Evolutionary conservation across 176 grass and related monocot genomes (phyloP).

Genomic region (Zizania latifolia): DNA sequence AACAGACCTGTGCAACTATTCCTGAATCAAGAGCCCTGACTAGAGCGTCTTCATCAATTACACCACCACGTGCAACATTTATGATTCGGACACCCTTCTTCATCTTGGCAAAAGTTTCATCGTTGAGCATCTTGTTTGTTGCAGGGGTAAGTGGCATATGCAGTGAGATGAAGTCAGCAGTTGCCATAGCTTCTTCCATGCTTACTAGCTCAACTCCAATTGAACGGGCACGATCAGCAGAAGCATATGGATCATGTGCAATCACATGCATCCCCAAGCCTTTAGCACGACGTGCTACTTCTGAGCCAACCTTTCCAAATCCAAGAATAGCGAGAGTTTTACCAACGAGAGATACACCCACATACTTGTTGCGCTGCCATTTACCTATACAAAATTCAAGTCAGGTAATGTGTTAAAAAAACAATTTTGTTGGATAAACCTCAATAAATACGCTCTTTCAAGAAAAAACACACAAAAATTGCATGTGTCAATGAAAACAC

Average conservation of each 20-base stretch:
- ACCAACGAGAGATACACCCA: constrained; percentile 76
- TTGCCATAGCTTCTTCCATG: constrained; percentile 67
- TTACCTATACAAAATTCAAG: constrained; percentile 30
- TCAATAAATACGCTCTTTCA: not conserved
- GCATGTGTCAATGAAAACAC: not conserved
- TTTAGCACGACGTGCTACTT: constrained; percentile 77
- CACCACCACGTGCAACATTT: constrained; percentile 86
- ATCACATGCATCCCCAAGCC: constrained; percentile 83
- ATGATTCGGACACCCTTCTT: constrained; percentile 87
- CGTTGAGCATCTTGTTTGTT: constrained; percentile 82
- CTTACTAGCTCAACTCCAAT: constrained; percentile 71
- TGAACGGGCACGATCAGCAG: constrained; percentile 71
- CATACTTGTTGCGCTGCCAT: constrained; percentile 82
- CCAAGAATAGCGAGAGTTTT: constrained; percentile 78
- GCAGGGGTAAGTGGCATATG: constrained; percentile 84
- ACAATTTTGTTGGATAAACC: not conserved
- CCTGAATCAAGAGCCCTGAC: constrained; percentile 79
- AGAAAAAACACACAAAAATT: not conserved
- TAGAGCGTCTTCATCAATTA: constrained; percentile 84
- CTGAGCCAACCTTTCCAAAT: constrained; percentile 80
- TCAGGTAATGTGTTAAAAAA: not conserved
- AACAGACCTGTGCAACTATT: constrained; percentile 73
- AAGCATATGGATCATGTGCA: constrained; percentile 78
- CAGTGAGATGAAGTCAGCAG: constrained; percentile 72
- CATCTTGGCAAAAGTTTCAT: constrained; percentile 72